Evolutionary conservation across 352 stramenopile genomes (phyloP), one percentile per base, ranked within the genome.

Genomic region (Globisporangium nodosum): DNA sequence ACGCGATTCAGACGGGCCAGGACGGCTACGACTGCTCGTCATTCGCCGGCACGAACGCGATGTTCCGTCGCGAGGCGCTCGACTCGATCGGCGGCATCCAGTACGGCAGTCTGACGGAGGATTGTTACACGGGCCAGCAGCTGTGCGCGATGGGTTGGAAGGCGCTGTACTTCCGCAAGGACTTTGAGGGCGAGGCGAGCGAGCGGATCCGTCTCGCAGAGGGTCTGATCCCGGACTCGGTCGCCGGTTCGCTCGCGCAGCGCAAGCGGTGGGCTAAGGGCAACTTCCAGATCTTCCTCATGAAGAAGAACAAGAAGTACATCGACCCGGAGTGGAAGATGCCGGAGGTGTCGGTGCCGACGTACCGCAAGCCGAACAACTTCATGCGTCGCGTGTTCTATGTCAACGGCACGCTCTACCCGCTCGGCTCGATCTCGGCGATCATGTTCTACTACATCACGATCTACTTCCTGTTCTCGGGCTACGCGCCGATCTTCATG

Each of bases 351-450:
- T 49, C 76, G 30, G 79, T 91, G 24, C 85, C 85, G 2, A 87
- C 85, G 68, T 89, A 91, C 66, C 81, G 76, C 73, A 92, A 90
- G 61, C 71, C 74, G 6, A 90, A 78, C 70, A 82, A 78, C 63
- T 90, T 90, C 58, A 92, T 94, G 81, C 84, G 84, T 30, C 76
- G 75, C 54, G 76, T 94, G 39, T 92, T 94, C 65, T 94, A 91
- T 71, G 63, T 91, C 42, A 94, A 94, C 74, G 72, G 70, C 66
- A 92, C 79, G 20, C 68, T 94, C 58, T 92, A 90, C 66, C 84
- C 84, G 33, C 67, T 94, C 50, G 77, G 80, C 56, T 90, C 84
- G 53, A 76, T 94, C 52, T 66, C 81, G 33, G 76, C 84, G 12
- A 82, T 94, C 35, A 61, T 92, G 49, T 69, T 94, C 65, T 94